These are phyloP conservation scores for Malassezia sympodialis DNA, from an alignment of 1,284 basidiomycete genomes.

Conservation along the genomic window DNA sequence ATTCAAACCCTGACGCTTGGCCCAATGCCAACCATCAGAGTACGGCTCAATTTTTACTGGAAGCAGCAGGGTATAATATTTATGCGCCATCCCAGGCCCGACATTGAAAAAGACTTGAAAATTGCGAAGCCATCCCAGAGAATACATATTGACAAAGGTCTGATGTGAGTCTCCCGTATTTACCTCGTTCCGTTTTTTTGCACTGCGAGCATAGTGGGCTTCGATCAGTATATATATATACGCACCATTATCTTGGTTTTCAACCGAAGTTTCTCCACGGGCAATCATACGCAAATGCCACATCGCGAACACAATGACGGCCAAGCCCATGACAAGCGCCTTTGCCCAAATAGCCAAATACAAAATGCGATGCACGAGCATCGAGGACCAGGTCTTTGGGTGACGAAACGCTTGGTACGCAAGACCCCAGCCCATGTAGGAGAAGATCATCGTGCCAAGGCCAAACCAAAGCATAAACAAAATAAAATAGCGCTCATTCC, in stretches of 20 bases:
- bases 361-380: slow-evolving; percentile 59
- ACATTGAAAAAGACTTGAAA: slow-evolving; percentile 79
- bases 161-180: background rate
- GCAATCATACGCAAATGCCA: slow-evolving; percentile 72
- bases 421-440: slow-evolving; percentile 20
- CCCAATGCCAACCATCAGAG: slow-evolving; percentile 75
- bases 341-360: slow-evolving; percentile 61
- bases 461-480: slow-evolving; percentile 66
- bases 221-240: slow-evolving; percentile 50
- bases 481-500: slow-evolving; percentile 92
- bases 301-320: slow-evolving; percentile 65
- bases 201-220: background rate
- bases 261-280: slow-evolving; percentile 79
- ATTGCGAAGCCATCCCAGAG: slow-evolving; percentile 67
- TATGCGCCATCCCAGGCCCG: slow-evolving; percentile 52
- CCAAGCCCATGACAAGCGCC: slow-evolving; percentile 60
- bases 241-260: slow-evolving; percentile 73
- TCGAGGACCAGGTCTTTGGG: slow-evolving; percentile 54
- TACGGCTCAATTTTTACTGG: slow-evolving; percentile 71
- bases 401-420: slow-evolving; percentile 16
- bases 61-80: slow-evolving; percentile 61
- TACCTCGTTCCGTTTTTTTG: background rate
- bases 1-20: slow-evolving; percentile 57
- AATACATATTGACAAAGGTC: slow-evolving; percentile 76
- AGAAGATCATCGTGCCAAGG: slow-evolving; percentile 30